phyloP scores from a whole-genome alignment of 225 moss, liverwort and hornwort genomes.

The Pseudisothecium myosuroides region DNA sequence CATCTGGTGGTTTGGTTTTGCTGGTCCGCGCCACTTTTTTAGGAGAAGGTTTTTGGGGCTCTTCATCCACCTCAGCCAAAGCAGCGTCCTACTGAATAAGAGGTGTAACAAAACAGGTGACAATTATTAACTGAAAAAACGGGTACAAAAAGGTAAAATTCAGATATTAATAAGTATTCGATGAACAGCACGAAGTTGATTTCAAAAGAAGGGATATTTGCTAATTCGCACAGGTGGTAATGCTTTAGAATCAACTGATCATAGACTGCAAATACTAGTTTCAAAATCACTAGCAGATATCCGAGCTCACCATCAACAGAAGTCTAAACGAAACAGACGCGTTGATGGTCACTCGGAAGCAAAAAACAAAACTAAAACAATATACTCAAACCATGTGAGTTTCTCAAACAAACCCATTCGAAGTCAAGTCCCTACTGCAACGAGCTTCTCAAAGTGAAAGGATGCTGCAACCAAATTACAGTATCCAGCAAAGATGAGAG shows the following conservation, averaged over 20 bases:
- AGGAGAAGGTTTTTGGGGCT: conserved; percentile 34
- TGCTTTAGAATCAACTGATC: neutral
- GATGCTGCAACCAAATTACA: neutral
- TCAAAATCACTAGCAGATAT: neutral
- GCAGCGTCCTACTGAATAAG: conserved; percentile 94
- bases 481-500: neutral
- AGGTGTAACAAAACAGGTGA: conserved; percentile 21
- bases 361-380: neutral
- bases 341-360: neutral
- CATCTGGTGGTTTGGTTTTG: conserved; percentile 16
- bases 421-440: neutral
- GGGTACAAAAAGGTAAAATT: neutral
- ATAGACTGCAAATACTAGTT: neutral
- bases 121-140: conserved; percentile 12
- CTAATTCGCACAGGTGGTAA: neutral
- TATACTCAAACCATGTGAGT: neutral
- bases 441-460: neutral
- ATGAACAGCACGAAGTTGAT: neutral
- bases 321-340: neutral
- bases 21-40: conserved; percentile 40
- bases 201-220: neutral
- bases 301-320: neutral
- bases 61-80: conserved; percentile 77
- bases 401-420: neutral
- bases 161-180: neutral